A percentile compares a stretch with the other conserved stretches of the same genome.
Conservation (phyloP, 768 basidiomycete genomes). For the Boletus subparvulus region DNA sequence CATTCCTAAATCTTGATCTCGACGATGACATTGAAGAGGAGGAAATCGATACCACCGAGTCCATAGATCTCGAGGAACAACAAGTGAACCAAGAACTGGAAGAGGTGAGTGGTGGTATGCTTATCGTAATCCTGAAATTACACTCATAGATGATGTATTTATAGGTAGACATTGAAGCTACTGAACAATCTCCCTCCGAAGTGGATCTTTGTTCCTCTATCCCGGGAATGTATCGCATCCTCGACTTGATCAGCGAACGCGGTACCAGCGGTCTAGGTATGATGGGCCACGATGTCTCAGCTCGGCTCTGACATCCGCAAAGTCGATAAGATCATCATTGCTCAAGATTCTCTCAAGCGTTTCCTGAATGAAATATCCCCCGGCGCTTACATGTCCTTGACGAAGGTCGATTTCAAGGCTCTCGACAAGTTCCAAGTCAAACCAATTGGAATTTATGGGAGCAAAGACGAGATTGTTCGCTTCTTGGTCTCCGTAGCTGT, state of each 20-base stretch:
- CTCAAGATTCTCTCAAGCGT: slow-evolving; percentile 46
- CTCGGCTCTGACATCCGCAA: no score
- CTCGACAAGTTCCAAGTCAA: slow-evolving; percentile 47
- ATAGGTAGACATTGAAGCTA: slow-evolving; percentile 18
- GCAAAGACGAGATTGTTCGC: slow-evolving; percentile 47
- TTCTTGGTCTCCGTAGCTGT: slow-evolving; percentile 41
- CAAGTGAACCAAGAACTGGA: slow-evolving; percentile 9
- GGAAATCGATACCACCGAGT: slow-evolving; percentile 15
- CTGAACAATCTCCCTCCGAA: slow-evolving; percentile 10
- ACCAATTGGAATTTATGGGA: slow-evolving; percentile 59
- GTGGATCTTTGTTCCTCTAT: slow-evolving; percentile 33
- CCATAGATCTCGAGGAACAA: slow-evolving; percentile 12
- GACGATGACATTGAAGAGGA: slow-evolving; percentile 13
- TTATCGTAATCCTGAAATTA: background rate
- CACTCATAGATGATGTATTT: background rate
- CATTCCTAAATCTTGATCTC: slow-evolving; percentile 19
- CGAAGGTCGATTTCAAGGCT: slow-evolving; percentile 55
- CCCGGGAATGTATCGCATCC: no score
- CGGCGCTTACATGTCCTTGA: slow-evolving; percentile 52
- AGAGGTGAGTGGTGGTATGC: slow-evolving; percentile 7
- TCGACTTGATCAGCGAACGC: no score
- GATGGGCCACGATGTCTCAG: no score
- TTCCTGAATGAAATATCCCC: slow-evolving; percentile 51
- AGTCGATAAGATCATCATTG: slow-evolving; percentile 67
- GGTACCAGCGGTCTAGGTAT: no score